Evolutionary conservation across 2,329 filamentous ascomycete species (phyloP).

Genomic region (Ophiognomonia clavigignenti-juglandacearum): DNA sequence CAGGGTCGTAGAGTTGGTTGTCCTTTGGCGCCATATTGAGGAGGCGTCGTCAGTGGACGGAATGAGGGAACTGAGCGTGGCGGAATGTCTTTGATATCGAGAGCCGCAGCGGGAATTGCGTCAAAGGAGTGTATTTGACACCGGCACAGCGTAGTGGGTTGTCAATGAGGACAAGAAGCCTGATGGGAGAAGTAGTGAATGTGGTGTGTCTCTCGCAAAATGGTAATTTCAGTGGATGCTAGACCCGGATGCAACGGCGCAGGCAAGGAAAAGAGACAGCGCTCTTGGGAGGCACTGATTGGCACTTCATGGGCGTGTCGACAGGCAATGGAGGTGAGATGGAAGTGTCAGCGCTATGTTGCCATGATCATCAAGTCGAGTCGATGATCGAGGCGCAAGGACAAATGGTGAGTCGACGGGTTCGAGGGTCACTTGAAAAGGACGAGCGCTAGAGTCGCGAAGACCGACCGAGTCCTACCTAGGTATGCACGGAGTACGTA

Average conservation of each 20-base stretch:
- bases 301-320: constrained; percentile 13
- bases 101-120: neutral
- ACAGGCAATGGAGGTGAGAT: no score
- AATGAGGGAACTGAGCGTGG: neutral
- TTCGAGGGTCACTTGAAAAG: no score
- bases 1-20: constrained; percentile 53
- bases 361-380: no score
- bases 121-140: neutral
- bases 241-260: neutral
- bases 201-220: no score
- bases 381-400: no score
- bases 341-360: no score
- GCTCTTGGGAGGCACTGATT: constrained; percentile 10
- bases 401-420: no score
- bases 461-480: no score
- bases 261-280: constrained; percentile 8
- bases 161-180: neutral
- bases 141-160: neutral
- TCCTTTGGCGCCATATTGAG: constrained; percentile 39
- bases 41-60: neutral
- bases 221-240: no score
- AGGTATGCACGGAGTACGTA: no score
- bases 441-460: no score
- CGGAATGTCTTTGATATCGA: neutral
- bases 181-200: no score